phyloP scores from a whole-genome alignment of 768 basidiomycete species.

The Omphalotus guepiniiformis region DNA sequence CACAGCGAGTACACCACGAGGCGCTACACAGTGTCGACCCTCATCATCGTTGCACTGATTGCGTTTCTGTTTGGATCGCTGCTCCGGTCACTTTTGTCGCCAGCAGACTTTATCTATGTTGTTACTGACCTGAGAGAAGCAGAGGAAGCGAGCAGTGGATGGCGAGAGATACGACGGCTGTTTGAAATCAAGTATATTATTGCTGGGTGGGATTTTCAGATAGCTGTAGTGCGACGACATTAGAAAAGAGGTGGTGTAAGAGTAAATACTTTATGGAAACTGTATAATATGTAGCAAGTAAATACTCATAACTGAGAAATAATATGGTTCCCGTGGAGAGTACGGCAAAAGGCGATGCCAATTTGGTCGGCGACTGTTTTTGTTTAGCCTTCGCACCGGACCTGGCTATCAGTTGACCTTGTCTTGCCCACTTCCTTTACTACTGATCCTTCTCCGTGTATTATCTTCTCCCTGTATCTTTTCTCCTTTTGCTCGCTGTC shows the following conservation, averaged over 20 bases:
- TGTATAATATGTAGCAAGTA: background rate
- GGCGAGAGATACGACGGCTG: slow-evolving; percentile 83
- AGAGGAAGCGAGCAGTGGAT: slow-evolving; percentile 51
- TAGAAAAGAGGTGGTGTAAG: slow-evolving; percentile 21
- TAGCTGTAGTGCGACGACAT: slow-evolving; percentile 78
- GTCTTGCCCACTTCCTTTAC: slow-evolving; percentile 3
- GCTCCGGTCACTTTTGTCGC: slow-evolving; percentile 80
- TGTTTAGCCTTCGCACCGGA: slow-evolving; percentile 3
- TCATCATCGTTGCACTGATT: slow-evolving; percentile 78
- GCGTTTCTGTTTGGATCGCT: slow-evolving; percentile 91
- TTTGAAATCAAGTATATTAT: slow-evolving; percentile 77
- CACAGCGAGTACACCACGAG: too few relatives aligned
- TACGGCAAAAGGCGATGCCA: slow-evolving; percentile 5
- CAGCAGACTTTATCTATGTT: slow-evolving; percentile 88
- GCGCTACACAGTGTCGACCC: slow-evolving; percentile 44
- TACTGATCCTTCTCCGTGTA: background rate
- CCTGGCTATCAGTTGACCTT: background rate
- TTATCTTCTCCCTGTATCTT: background rate
- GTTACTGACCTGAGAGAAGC: slow-evolving; percentile 53
- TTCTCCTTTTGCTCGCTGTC: background rate
- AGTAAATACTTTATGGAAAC: slow-evolving; percentile 12
- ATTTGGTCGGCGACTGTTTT: slow-evolving; percentile 5
- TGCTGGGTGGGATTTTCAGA: slow-evolving; percentile 85
- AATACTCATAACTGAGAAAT: background rate
- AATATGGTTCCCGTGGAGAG: background rate